These are phyloP conservation scores for Ramaria sp. DNA, from an alignment of 768 basidiomycete species.

Conservation along the genomic window DNA sequence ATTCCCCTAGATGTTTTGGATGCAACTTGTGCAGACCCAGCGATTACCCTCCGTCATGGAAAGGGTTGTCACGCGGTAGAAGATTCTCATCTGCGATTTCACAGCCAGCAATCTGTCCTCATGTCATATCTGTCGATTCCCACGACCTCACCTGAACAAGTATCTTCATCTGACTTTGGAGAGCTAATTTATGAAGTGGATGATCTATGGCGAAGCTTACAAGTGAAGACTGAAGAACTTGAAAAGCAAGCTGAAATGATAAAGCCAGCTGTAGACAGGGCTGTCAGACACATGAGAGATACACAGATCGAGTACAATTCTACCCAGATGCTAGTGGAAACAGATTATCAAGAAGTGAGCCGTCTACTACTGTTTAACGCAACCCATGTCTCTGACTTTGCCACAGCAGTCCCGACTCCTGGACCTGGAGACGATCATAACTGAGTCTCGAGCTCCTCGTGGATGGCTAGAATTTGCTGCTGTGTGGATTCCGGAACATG, in stretches of 20 bases:
- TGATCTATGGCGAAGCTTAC: constrained; percentile 1
- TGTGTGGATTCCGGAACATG: constrained; percentile 8
- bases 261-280: neutral
- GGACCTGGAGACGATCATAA: constrained; percentile 6
- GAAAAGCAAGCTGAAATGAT: neutral
- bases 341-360: constrained; percentile 6
- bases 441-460: constrained; percentile 5
- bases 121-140: constrained; percentile 14
- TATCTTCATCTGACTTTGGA: neutral
- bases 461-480: constrained; percentile 10
- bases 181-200: neutral
- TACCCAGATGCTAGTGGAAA: constrained; percentile 6
- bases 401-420: neutral
- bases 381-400: too few relatives aligned
- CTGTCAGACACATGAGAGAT: neutral
- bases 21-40: constrained; percentile 67
- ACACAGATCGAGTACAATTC: constrained; percentile 3
- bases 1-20: constrained; percentile 62
- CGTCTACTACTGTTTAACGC: neutral
- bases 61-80: constrained; percentile 66
- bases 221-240: neutral
- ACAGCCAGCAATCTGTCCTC: constrained; percentile 41
- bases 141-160: neutral
- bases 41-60: constrained; percentile 50
- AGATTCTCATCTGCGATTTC: constrained; percentile 55